Conservation (phyloP, 306 rosid species). For the Citrullus colocynthis region DNA sequence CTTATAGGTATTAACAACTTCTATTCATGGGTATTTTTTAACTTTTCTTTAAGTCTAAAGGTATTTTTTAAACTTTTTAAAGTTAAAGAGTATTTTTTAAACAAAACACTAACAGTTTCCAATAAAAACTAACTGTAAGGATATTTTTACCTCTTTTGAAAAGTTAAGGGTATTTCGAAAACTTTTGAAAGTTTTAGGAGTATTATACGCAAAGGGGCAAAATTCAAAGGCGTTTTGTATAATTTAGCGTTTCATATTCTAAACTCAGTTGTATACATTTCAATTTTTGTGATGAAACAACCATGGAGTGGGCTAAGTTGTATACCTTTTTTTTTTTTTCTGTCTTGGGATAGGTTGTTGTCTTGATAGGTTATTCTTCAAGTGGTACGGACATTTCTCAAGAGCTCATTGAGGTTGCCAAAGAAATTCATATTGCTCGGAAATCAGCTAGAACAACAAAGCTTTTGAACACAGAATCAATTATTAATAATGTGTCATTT, state of each 20-base stretch:
- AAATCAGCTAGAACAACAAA: conserved; percentile 22
- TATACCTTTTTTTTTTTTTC: not conserved
- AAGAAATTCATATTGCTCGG: conserved; percentile 63
- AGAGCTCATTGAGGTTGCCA: conserved; percentile 56
- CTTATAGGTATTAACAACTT: no score
- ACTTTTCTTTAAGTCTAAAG: no score
- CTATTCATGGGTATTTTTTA: no score
- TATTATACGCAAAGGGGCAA: no score
- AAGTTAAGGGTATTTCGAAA: no score
- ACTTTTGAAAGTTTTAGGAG: no score
- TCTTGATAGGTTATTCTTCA: conserved; percentile 52
- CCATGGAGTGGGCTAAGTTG: not conserved
- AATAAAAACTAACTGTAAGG: no score
- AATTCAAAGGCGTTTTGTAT: no score
- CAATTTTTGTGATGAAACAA: not conserved
- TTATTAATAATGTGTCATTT: conserved; percentile 50
- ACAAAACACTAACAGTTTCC: no score
- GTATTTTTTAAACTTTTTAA: no score
- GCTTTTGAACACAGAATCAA: conserved; percentile 28
- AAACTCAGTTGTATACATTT: not conserved
- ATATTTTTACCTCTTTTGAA: no score
- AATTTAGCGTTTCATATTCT: not conserved
- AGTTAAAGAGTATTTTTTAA: no score
- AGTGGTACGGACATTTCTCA: conserved; percentile 66
- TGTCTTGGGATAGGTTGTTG: conserved; percentile 34